A percentile compares a stretch with the other conserved stretches of the same genome.
These are phyloP conservation scores for Alternaria ethzedia DNA, from an alignment of 2,329 filamentous ascomycete genomes.

Conservation along the genomic window DNA sequence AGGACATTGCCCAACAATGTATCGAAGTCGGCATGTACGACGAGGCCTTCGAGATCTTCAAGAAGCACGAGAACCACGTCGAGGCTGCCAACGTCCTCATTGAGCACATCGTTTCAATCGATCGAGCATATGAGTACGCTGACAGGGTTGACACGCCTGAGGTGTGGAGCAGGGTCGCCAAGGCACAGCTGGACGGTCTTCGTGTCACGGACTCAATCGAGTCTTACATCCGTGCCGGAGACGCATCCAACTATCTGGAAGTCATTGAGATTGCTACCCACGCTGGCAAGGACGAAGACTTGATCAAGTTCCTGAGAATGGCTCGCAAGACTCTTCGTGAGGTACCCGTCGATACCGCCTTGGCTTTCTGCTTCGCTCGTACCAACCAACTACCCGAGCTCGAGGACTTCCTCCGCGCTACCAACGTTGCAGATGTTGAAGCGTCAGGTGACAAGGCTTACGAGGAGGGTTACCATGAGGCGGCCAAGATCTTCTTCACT, in stretches of 20 bases:
- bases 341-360: constrained; percentile 87
- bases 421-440: constrained; percentile 95
- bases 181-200: constrained; percentile 95
- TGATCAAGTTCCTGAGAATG: constrained; percentile 97
- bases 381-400: constrained; percentile 91
- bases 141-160: constrained; percentile 93
- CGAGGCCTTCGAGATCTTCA: constrained; percentile 98
- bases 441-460: constrained; percentile 98
- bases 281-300: constrained; percentile 95
- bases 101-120: constrained; percentile 96
- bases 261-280: constrained; percentile 96
- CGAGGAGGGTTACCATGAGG: constrained; percentile 90
- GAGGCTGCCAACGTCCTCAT: constrained; percentile 91
- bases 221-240: constrained; percentile 94
- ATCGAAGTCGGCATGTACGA: constrained; percentile 95
- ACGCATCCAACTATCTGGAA: constrained; percentile 91
- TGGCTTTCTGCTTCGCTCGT: constrained; percentile 92
- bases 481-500: constrained; percentile 97
- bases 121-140: constrained; percentile 93
- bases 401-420: constrained; percentile 91
- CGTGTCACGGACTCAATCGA: constrained; percentile 92
- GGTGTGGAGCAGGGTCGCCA: constrained; percentile 98
- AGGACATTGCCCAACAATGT: constrained; percentile 91
- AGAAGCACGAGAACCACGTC: constrained; percentile 91
- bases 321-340: constrained; percentile 95